These are phyloP conservation scores for Cladorrhinum sp. DNA, from an alignment of 2,329 filamentous ascomycete species.

Conservation along the genomic window DNA sequence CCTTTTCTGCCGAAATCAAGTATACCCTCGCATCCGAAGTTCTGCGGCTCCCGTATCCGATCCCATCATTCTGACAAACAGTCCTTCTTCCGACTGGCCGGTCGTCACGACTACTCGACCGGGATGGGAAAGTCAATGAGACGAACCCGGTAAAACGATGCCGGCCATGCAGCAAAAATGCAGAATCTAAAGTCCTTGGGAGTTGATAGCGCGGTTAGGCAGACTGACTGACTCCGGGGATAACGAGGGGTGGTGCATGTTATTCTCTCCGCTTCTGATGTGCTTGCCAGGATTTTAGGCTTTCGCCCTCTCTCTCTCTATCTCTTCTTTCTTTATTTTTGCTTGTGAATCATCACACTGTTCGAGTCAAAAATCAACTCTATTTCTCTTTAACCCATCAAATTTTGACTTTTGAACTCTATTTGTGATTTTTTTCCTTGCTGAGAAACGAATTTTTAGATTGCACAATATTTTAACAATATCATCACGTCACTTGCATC, in stretches of 20 bases:
- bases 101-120: neutral
- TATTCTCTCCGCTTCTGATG: constrained; percentile 18
- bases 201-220: neutral
- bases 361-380: neutral
- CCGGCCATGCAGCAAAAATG: neutral
- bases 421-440: neutral
- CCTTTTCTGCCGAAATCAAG: neutral
- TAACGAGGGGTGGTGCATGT: constrained; percentile 11
- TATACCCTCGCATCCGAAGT: constrained; percentile 1
- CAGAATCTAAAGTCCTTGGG: no score
- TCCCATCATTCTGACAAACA: neutral
- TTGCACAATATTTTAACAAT: neutral
- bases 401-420: neutral
- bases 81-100: neutral
- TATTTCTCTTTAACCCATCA: neutral
- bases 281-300: neutral
- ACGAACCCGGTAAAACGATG: neutral
- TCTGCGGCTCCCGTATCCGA: constrained; percentile 7
- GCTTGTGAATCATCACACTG: neutral
- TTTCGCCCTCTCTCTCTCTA: neutral
- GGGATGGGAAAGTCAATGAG: neutral
- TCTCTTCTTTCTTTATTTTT: neutral
- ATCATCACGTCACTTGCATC: neutral
- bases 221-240: constrained; percentile 8
- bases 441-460: neutral